Conservation (phyloP, 2,329 filamentous ascomycete species). For the Aureobasidium leucospermi region DNA sequence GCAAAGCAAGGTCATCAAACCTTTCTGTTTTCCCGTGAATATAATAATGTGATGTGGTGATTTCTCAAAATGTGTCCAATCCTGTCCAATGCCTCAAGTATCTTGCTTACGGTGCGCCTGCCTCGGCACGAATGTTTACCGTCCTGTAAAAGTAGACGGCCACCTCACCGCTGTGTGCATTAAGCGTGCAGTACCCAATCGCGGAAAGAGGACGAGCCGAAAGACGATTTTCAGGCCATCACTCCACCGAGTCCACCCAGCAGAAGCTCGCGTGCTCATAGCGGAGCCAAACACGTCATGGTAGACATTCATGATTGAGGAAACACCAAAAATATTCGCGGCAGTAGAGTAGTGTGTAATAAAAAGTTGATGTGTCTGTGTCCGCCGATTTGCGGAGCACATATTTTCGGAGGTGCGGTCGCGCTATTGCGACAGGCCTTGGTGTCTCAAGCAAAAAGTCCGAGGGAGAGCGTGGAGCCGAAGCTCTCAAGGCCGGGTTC, state of each 20-base stretch:
- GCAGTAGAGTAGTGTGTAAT: neutral
- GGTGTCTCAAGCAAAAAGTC: neutral
- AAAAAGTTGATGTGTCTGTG: neutral
- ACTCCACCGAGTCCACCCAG: neutral
- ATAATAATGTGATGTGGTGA: neutral
- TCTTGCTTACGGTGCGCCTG: neutral
- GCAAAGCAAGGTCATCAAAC: constrained; percentile 15
- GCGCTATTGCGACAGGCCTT: neutral
- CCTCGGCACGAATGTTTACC: too few relatives aligned
- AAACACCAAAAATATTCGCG: neutral
- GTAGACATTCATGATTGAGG: neutral
- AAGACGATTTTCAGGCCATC: neutral
- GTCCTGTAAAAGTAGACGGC: neutral
- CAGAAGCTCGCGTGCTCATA: neutral
- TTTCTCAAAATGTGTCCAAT: neutral
- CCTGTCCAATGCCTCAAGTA: neutral
- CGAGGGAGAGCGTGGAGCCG: constrained; percentile 7
- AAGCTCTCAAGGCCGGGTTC: neutral
- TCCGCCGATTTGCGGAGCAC: constrained; percentile 3
- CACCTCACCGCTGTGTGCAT: neutral
- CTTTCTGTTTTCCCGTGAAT: neutral
- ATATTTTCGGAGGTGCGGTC: neutral
- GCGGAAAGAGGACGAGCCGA: neutral
- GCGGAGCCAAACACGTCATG: neutral
- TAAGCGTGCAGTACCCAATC: neutral